These are phyloP conservation scores for Nidula niveotomentosa DNA, from an alignment of 1,284 basidiomycete genomes.

Conservation along the genomic window DNA sequence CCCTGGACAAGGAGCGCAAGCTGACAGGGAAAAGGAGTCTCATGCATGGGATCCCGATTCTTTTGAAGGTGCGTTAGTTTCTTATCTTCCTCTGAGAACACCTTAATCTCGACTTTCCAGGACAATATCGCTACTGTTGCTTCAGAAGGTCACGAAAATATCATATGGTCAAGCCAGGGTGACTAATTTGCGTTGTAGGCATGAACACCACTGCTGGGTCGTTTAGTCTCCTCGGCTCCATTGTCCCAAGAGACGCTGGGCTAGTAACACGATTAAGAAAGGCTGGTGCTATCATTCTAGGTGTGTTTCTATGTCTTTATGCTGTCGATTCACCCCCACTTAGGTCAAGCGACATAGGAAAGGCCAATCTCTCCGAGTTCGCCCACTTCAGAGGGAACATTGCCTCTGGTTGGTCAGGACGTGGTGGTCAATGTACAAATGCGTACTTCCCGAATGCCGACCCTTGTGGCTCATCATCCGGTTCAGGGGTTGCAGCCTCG, in stretches of 20 bases:
- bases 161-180: neutral
- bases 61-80: conserved; percentile 53
- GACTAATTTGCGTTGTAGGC: conserved; percentile 30
- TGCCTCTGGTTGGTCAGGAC: conserved; percentile 64
- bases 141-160: conserved; percentile 40
- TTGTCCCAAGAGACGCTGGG: conserved; percentile 62
- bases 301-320: conserved; percentile 15
- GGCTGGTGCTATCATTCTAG: conserved; percentile 70
- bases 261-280: conserved; percentile 58
- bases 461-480: conserved; percentile 67
- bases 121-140: conserved; percentile 64
- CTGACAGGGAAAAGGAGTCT: conserved; percentile 44
- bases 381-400: conserved; percentile 56
- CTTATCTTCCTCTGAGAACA: neutral
- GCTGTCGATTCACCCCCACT: neutral
- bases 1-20: conserved; percentile 54
- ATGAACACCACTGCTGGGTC: conserved; percentile 71
- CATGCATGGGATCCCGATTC: conserved; percentile 70
- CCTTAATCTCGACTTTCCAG: conserved; percentile 13
- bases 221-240: conserved; percentile 52
- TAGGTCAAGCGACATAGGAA: conserved; percentile 30
- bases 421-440: conserved; percentile 61
- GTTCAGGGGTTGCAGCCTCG: conserved; percentile 59
- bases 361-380: conserved; percentile 65
- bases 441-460: conserved; percentile 62